A percentile compares a stretch with the other conserved stretches of the same genome.
phyloP scores from a whole-genome alignment of 2,329 filamentous ascomycete genomes.

The Exophiala mesophila region DNA sequence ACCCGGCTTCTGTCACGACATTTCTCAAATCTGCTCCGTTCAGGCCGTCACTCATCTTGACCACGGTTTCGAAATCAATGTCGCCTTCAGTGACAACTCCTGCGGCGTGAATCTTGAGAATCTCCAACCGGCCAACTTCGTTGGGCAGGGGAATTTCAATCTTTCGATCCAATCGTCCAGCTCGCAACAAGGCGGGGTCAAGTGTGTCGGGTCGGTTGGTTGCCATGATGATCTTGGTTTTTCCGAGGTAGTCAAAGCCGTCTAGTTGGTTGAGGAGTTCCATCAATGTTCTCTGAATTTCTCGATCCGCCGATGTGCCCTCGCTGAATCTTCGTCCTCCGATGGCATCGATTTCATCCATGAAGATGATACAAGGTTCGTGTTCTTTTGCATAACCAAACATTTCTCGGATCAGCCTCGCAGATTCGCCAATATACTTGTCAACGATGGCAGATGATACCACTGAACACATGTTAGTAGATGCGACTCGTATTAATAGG shows the following conservation, averaged over 20 bases:
- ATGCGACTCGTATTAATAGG: too few species aligned
- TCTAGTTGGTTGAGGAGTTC: conserved; percentile 97
- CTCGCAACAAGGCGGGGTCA: conserved; percentile 85
- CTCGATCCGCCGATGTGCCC: conserved; percentile 92
- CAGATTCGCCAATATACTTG: conserved; percentile 99
- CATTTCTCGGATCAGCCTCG: conserved; percentile 96
- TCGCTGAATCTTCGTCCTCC: conserved; percentile 95
- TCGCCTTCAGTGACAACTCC: conserved; percentile 87
- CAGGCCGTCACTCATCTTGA: conserved; percentile 98
- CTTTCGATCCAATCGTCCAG: conserved; percentile 91
- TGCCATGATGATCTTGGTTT: conserved; percentile 99
- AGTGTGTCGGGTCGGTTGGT: conserved; percentile 96
- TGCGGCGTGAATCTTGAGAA: conserved; percentile 92
- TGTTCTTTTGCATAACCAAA: conserved; percentile 99
- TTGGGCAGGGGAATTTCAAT: conserved; percentile 97
- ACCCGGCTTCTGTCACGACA: conserved; percentile 92
- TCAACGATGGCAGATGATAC: conserved; percentile 98
- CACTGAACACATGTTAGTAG: conserved; percentile 43
- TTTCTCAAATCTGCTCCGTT: conserved; percentile 97
- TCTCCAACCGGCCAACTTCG: conserved; percentile 91
- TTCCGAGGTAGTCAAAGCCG: conserved; percentile 97
- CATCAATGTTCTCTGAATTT: conserved; percentile 98
- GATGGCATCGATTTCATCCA: conserved; percentile 99
- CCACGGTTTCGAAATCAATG: conserved; percentile 97
- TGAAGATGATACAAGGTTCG: conserved; percentile 99